These are phyloP conservation scores for Seminavis robusta DNA, from an alignment of 108 stramenopile genomes.

Conservation along the genomic window DNA sequence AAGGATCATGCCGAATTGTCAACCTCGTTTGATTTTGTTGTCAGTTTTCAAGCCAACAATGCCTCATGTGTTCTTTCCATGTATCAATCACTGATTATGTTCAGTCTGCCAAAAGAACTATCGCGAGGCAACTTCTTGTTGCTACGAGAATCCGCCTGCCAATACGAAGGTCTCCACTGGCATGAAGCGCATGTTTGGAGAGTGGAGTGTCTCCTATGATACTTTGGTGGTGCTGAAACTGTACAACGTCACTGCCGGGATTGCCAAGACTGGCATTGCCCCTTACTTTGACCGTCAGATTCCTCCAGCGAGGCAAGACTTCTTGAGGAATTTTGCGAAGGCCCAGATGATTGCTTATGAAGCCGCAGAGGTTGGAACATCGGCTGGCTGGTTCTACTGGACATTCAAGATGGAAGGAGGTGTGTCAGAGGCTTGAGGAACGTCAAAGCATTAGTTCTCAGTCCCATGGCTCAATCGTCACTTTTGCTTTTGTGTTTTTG, in stretches of 20 bases:
- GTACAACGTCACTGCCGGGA: slow-evolving; percentile 37
- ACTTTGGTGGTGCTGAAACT: slow-evolving; percentile 32
- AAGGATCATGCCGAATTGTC: too few relatives aligned
- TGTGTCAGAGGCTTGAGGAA: slow-evolving; percentile 18
- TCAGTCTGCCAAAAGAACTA: slow-evolving; percentile 6
- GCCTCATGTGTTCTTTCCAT: background rate
- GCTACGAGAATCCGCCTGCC: slow-evolving; percentile 36
- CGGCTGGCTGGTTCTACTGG: slow-evolving; percentile 73
- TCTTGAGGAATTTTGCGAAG: slow-evolving; percentile 57
- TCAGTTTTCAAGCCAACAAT: background rate
- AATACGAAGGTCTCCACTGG: slow-evolving; percentile 20
- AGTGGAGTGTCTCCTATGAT: slow-evolving; percentile 70
- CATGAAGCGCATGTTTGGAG: slow-evolving; percentile 54
- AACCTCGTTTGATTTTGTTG: background rate
- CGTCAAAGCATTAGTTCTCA: slow-evolving; percentile 8
- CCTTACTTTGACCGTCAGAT: slow-evolving; percentile 36
- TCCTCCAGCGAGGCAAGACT: slow-evolving; percentile 28
- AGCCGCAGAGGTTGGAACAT: slow-evolving; percentile 19
- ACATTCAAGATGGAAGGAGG: slow-evolving; percentile 60
- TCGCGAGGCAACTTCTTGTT: slow-evolving; percentile 28
- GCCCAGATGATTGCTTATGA: slow-evolving; percentile 75
- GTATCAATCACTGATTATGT: background rate
- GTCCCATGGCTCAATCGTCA: slow-evolving; percentile 3
- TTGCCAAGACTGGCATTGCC: slow-evolving; percentile 29
- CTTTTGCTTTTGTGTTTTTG: slow-evolving; percentile 9